Percentiles rank a stretch among this genome's conserved stretches.
Evolutionary conservation across 2,329 filamentous ascomycete genomes (phyloP).

Genomic region (Beauveria sp.): DNA sequence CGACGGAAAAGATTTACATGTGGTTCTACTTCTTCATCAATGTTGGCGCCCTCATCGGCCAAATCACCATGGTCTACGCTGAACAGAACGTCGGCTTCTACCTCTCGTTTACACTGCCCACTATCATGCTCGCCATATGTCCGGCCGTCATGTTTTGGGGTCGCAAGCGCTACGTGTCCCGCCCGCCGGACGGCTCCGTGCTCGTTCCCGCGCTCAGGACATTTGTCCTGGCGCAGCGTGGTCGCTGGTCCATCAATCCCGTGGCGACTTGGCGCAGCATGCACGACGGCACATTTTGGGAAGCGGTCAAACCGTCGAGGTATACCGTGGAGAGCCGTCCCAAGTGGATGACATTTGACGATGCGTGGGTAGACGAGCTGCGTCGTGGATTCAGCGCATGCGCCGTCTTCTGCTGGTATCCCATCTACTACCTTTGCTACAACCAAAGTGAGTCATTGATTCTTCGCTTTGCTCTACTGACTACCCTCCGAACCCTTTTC

Average conservation of each 20-base stretch:
- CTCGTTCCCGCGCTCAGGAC: slow-evolving; percentile 56
- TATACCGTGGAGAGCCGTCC: slow-evolving; percentile 48
- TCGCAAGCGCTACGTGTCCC: slow-evolving; percentile 49
- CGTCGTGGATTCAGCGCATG: slow-evolving; percentile 60
- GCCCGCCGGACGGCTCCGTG: slow-evolving; percentile 59
- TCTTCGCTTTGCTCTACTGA: slow-evolving; percentile 11
- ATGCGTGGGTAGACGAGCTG: slow-evolving; percentile 71
- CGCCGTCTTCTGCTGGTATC: slow-evolving; percentile 62
- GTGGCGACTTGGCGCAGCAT: slow-evolving; percentile 50
- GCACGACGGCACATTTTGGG: slow-evolving; percentile 54
- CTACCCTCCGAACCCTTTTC: background rate
- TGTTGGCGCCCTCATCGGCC: slow-evolving; percentile 55
- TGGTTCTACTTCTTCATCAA: slow-evolving; percentile 71
- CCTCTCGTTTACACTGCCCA: slow-evolving; percentile 62
- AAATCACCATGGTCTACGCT: slow-evolving; percentile 61
- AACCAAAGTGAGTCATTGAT: slow-evolving; percentile 28
- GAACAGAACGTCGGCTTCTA: slow-evolving; percentile 72
- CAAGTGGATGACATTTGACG: slow-evolving; percentile 70
- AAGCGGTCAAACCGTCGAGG: slow-evolving; percentile 60
- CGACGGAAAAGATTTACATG: slow-evolving; percentile 55
- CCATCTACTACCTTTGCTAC: slow-evolving; percentile 50
- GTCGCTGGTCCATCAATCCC: slow-evolving; percentile 62
- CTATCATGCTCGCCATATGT: slow-evolving; percentile 54
- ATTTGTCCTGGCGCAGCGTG: slow-evolving; percentile 56
- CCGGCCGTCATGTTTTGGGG: slow-evolving; percentile 55